Base-by-base conservation (phyloP, 2,329 filamentous ascomycete genomes). In the Calonectria leucothoes region DNA sequence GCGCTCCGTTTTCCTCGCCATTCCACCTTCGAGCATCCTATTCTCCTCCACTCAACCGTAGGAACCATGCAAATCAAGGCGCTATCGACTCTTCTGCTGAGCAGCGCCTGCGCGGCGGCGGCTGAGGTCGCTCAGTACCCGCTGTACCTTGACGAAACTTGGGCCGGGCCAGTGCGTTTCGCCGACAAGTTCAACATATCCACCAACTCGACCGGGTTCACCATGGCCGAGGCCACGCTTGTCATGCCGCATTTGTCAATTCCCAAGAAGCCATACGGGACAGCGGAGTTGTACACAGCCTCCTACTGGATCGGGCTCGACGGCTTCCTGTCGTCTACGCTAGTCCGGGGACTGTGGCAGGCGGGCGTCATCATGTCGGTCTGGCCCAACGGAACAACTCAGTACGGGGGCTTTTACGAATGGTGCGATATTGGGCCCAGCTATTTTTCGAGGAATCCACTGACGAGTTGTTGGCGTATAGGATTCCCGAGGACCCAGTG, bases 121-220 rank as follows among this genome's bases (percentile, higher is more conserved):
- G 23, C 55, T 6, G 23, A 61, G 4, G 29, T 27, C 14, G 55
- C 55, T 25, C 55, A 27, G 7, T 61, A 61, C 33, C 55, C 55
- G 23, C 35, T 37, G 14, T 27, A 8, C 12, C 39, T 39, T 23
- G 55, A 17, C 23, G 55, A 61, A 39, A 25, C 55, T 20, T 61
- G 55, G 55, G 55, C 33, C 23, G 55, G 55, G 33, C 55, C 55
- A 17, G 55, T 61, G 55, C 55, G 55, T 15, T 39, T 20, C 6
- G 55, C 55, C 55, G 55, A 61, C 55, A 61, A 61, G 55, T 25
- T 61, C 20, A 61, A 61, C 35, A 61, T 39, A 20, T 61, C 55
- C 4, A 39, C 23, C 35, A 61, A 61, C 55, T 11, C 55, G 3
- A 61, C 55, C 12, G 55, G 55, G 2, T 61, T 61, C 25, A 61